These are phyloP conservation scores for Colletotrichum sidae DNA, from an alignment of 2,329 filamentous ascomycete species.

Conservation along the genomic window DNA sequence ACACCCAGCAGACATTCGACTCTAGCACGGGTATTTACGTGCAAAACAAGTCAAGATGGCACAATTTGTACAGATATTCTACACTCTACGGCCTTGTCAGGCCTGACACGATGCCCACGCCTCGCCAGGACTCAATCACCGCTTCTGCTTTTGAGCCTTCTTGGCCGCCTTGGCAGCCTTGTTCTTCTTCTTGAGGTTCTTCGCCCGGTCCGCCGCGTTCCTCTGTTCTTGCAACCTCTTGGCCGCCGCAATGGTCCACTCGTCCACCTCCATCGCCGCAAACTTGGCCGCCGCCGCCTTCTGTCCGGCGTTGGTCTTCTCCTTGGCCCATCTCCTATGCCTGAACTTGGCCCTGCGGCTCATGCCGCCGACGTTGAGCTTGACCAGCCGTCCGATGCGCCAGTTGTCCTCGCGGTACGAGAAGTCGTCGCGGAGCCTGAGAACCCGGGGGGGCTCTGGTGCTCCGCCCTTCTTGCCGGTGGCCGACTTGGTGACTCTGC, in stretches of 20 bases:
- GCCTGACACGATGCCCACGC: no score
- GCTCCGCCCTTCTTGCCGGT: slow-evolving; percentile 46
- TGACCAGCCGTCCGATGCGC: slow-evolving; percentile 65
- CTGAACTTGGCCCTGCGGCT: slow-evolving; percentile 63
- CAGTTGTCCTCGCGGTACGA: slow-evolving; percentile 71
- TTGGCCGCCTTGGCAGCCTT: slow-evolving; percentile 51
- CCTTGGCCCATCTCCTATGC: slow-evolving; percentile 55
- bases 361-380: slow-evolving; percentile 49
- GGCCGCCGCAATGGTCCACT: slow-evolving; percentile 42
- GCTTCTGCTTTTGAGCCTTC: slow-evolving; percentile 48
- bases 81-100: slow-evolving; percentile 14
- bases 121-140: slow-evolving; percentile 3
- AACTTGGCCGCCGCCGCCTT: slow-evolving; percentile 50
- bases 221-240: slow-evolving; percentile 44
- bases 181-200: slow-evolving; percentile 48
- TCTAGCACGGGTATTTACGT: no score
- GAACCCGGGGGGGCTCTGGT: slow-evolving; percentile 56
- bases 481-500: slow-evolving; percentile 36
- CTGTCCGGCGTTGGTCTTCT: slow-evolving; percentile 54
- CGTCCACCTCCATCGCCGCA: slow-evolving; percentile 41
- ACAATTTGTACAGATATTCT: slow-evolving; percentile 37
- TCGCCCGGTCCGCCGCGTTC: slow-evolving; percentile 42
- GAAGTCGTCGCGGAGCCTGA: slow-evolving; percentile 65
- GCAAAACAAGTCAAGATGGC: not conserved
- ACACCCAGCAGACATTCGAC: no score